These are phyloP conservation scores for Mrakia gelida DNA, from an alignment of 768 basidiomycete species.

Conservation along the genomic window DNA sequence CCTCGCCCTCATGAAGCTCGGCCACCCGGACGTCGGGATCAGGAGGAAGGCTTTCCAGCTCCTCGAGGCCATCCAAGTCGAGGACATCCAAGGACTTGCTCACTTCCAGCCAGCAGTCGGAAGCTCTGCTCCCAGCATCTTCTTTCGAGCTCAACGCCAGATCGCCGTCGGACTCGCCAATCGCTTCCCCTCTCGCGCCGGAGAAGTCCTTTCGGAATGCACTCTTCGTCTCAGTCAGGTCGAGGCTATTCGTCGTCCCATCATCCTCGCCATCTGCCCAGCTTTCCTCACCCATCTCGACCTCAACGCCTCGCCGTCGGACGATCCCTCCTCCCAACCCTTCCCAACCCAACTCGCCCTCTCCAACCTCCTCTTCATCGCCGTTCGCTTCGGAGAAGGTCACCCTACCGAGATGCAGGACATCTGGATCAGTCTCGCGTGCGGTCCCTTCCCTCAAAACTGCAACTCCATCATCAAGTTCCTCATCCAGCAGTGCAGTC, in stretches of 20 bases:
- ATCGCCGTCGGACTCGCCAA: conserved; percentile 74
- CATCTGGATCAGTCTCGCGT: conserved; percentile 75
- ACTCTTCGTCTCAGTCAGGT: conserved; percentile 68
- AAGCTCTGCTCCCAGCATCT: conserved; percentile 68
- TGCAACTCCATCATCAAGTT: conserved; percentile 76
- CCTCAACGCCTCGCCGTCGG: conserved; percentile 47
- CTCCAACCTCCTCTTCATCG: conserved; percentile 78
- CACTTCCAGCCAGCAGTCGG: conserved; percentile 65
- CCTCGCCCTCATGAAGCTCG: conserved; percentile 77
- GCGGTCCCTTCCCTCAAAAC: conserved; percentile 64
- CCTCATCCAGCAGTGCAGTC: conserved; percentile 79
- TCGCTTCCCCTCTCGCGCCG: conserved; percentile 61
- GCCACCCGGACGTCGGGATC: conserved; percentile 60
- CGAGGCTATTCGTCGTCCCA: conserved; percentile 52
- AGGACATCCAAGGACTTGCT: conserved; percentile 62
- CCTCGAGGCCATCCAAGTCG: conserved; percentile 66
- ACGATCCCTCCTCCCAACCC: background rate
- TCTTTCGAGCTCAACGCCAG: conserved; percentile 71
- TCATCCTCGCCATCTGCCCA: conserved; percentile 70
- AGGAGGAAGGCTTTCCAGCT: conserved; percentile 74
- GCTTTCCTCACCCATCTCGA: conserved; percentile 77
- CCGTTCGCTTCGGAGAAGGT: conserved; percentile 64
- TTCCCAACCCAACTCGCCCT: conserved; percentile 52
- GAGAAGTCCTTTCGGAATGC: conserved; percentile 64
- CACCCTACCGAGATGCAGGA: conserved; percentile 75